Base-by-base conservation (phyloP, 1,284 basidiomycete species). In the Trametes sp. region DNA sequence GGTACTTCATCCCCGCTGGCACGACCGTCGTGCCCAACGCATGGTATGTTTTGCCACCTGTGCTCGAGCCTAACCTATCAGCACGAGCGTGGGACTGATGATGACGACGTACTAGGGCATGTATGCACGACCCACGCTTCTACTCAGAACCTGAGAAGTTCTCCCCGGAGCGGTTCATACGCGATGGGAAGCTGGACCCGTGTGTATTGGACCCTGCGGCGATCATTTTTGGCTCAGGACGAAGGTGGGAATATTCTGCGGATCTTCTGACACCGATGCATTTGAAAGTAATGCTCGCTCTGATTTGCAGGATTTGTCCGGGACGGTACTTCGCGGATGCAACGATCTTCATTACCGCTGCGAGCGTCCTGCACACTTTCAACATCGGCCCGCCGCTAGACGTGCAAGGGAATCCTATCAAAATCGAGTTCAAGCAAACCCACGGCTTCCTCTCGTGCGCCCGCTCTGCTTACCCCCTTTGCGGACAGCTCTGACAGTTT, bases 161-260 rank as follows among this genome's bases (percentile, higher is more conserved):
- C 64, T 69, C 68, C 14, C 79, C 79, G 0, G 75, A 74, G n/a
- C 72, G 77, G 1, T 78, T 72, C 58, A 58, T 80, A n/a, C 71
- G 69, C 51, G 38, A 74, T 36, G 76, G 76, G 5, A 69, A 73
- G 36, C 67, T 77, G 14, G 66, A 75, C 51, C 69, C 69, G 7
- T 42, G 51, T 2, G 66, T 73, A 9, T 62, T 63, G 51, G 72
- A 76, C 60, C 76, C 76, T 9, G 53, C 56, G 21, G 61, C 65
- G 5, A 64, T 69, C 9, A 64, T 69, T 1, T 79, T 77, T 60
- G 78, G 76, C 4, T 78, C 65, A 35, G 78, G 78, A 19, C 62
- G 77, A 19, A 62, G 77, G 75, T 76, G 42, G 42, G 11, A 23
- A 23, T 23, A 8, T 41, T n/a, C n/a, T n/a, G n/a, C n/a, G n/a